Conservation (phyloP, 805 yeast species). For the Kodamaea jinghongensis region DNA sequence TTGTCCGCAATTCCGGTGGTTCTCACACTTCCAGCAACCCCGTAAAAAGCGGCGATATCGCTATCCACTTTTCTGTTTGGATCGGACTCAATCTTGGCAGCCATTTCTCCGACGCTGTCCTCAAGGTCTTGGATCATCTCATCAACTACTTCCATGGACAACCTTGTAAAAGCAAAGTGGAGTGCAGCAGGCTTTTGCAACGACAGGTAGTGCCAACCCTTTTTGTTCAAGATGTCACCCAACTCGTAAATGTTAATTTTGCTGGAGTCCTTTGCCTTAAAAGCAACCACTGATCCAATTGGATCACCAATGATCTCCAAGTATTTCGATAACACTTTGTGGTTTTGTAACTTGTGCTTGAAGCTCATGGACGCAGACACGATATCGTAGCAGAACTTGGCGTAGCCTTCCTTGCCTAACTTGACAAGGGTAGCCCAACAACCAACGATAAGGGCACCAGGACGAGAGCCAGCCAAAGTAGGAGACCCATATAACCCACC, state of each 20-base stretch:
- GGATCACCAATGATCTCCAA: constrained; percentile 85
- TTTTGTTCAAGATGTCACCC: constrained; percentile 62
- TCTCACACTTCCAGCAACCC: constrained; percentile 89
- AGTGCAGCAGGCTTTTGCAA: constrained; percentile 89
- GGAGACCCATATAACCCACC: constrained; percentile 98
- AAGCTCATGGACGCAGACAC: constrained; percentile 61
- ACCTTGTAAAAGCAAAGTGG: constrained; percentile 82
- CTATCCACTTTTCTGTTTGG: constrained; percentile 31
- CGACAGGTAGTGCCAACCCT: constrained; percentile 88
- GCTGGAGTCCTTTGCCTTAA: constrained; percentile 45
- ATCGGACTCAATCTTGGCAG: constrained; percentile 22
- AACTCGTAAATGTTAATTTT: constrained; percentile 67
- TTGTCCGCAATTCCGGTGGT: constrained; percentile 83
- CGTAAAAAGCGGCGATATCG: constrained; percentile 87
- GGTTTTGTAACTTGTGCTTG: constrained; percentile 43
- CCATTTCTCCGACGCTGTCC: constrained; percentile 41
- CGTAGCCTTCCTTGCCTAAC: constrained; percentile 84
- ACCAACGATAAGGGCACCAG: constrained; percentile 96
- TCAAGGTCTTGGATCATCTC: constrained; percentile 55
- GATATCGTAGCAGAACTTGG: constrained; percentile 61
- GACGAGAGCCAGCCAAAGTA: constrained; percentile 93
- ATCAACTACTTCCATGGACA: constrained; percentile 61
- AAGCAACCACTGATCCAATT: constrained; percentile 74
- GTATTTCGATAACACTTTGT: constrained; percentile 47
- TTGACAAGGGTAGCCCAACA: constrained; percentile 93